A percentile compares a stretch with the other conserved stretches of the same genome.
Conservation (phyloP, 345 rosid species). For the Adansonia digitata region DNA sequence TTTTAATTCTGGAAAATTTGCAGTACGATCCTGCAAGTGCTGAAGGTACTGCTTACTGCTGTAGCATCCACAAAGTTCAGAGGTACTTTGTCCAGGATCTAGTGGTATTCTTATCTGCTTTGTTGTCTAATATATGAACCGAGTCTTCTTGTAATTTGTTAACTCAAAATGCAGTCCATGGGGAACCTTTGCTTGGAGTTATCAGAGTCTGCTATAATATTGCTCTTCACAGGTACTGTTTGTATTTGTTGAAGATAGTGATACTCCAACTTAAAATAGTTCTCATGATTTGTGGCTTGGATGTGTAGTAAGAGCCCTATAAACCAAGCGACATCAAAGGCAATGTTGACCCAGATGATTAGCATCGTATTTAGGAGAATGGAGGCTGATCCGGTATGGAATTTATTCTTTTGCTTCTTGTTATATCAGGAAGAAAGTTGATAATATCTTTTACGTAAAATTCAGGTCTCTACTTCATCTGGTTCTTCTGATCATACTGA, state of each 20-base stretch:
- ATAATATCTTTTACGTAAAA: conserved; percentile 31
- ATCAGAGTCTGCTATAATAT: conserved; percentile 93
- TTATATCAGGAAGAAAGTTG: conserved; percentile 14
- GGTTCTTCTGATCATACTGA: conserved; percentile 43
- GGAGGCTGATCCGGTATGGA: conserved; percentile 79
- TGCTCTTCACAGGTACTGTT: conserved; percentile 82
- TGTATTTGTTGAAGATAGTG: neutral
- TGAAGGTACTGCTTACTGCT: conserved; percentile 94
- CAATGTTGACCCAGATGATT: conserved; percentile 99
- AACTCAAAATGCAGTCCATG: conserved; percentile 62
- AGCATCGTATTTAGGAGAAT: conserved; percentile 89
- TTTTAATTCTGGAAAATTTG: conserved; percentile 32
- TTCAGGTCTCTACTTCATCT: conserved; percentile 60
- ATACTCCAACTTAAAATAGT: conserved; percentile 6
- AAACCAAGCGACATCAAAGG: conserved; percentile 97
- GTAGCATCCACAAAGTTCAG: conserved; percentile 89
- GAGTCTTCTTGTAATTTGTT: neutral
- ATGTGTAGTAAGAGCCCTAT: conserved; percentile 90
- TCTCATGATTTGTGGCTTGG: conserved; percentile 30
- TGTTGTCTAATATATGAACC: neutral
- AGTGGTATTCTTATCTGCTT: conserved; percentile 18
- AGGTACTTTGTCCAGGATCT: conserved; percentile 44
- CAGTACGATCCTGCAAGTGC: conserved; percentile 91
- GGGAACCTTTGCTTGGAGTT: conserved; percentile 92
- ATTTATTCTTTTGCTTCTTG: neutral